Evolutionary conservation across 768 basidiomycete genomes (phyloP), one percentile per base, ranked within the genome.

Genomic region (Lentinula edodes): DNA sequence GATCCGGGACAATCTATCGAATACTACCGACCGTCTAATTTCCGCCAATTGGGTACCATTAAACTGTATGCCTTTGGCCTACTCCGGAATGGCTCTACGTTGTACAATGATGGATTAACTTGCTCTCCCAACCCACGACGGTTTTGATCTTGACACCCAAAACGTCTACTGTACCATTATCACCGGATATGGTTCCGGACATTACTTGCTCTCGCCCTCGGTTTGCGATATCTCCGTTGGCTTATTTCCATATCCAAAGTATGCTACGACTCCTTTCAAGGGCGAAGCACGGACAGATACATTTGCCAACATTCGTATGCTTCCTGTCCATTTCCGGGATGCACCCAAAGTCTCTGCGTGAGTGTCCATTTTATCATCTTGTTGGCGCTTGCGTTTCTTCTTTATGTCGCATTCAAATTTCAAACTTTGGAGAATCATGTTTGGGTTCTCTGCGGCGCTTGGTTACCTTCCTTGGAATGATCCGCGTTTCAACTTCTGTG

Each of bases 181-280:
- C 20, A 35, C 53, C 28, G 39, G 55, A 56, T 56, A 28, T 56
- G 20, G 42, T 41, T n/a, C 15, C 38, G 53, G 36, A 55, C 53
- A 8, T 56, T 38, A 43, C 36, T 65, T 58, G 63, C 63, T 66
- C 63, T 61, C 56, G 66, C 52, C 50, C 32, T 46, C 58, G 58
- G 45, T n/a, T 34, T 20, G 42, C 36, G 18, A 16, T 41, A 6
- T 10, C 9, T 42, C 41, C 39, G 28, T 59, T 34, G 34, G n/a
- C 9, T 39, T 50, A 6, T 28, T n/a, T 28, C 28, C 34, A 20
- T 48, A n/a, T 20, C 60, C 67, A 56, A 76, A 98, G 95, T 98
- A 91, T 75, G 96, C 95, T 39, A 97, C 95, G 62, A 98, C 97
- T 62, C 97, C 97, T 46, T 98, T 98, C 89, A 99, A 99, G 78